phyloP scores from a whole-genome alignment of 2,329 filamentous ascomycete species.

The Pezicula neosporulosa region DNA sequence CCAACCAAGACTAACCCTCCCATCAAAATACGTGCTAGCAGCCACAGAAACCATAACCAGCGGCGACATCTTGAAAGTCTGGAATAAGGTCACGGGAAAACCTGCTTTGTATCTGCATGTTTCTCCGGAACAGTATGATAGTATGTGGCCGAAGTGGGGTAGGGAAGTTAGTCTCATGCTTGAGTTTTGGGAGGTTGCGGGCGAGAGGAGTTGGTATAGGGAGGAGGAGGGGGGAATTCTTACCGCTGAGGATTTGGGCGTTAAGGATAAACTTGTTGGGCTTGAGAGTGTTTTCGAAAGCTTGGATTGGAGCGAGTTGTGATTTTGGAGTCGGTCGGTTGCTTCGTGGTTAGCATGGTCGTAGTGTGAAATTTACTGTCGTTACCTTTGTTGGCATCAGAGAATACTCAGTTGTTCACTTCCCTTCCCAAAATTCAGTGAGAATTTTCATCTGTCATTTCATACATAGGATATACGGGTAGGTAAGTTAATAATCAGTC shows the following conservation, averaged over 20 bases:
- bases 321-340: neutral
- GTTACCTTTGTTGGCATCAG: neutral
- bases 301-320: conserved; percentile 7
- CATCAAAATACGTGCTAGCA: conserved; percentile 28
- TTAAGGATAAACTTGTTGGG: conserved; percentile 6
- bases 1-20: conserved; percentile 25
- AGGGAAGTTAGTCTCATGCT: conserved; percentile 26
- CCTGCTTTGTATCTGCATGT: conserved; percentile 23
- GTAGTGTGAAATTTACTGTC: neutral
- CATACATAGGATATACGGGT: too few relatives aligned
- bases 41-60: conserved; percentile 20
- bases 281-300: conserved; percentile 7
- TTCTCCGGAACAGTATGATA: conserved; percentile 22
- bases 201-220: conserved; percentile 24
- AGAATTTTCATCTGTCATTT: too few relatives aligned
- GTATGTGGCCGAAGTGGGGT: conserved; percentile 28
- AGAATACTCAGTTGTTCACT: neutral
- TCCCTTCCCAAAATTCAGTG: too few relatives aligned
- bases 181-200: conserved; percentile 22
- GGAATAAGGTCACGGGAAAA: conserved; percentile 25
- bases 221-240: conserved; percentile 23
- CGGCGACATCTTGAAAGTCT: conserved; percentile 27
- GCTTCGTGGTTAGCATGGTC: neutral
- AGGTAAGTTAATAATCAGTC: too few relatives aligned
- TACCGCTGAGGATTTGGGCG: conserved; percentile 22